Conservation (phyloP, 2,329 filamentous ascomycete genomes). For the Lizonia empirigonia region DNA sequence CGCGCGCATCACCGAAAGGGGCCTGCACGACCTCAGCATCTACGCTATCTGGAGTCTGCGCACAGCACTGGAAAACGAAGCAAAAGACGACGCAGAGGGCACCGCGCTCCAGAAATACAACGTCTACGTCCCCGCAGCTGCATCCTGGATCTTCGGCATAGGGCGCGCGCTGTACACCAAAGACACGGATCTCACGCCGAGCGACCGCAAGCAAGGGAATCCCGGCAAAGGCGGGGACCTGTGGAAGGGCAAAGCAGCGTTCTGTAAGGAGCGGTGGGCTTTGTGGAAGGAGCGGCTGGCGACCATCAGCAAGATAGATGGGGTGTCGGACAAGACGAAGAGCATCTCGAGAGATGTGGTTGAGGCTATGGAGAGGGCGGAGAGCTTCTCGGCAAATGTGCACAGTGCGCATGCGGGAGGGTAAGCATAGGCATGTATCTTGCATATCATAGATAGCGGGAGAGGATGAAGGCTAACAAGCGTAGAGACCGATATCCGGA, state of each 20-base stretch:
- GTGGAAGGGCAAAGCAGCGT: conserved; percentile 38
- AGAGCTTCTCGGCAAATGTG: conserved; percentile 22
- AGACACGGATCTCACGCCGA: conserved; percentile 38
- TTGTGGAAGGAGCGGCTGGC: conserved; percentile 43
- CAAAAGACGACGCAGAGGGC: conserved; percentile 21
- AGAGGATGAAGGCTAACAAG: neutral
- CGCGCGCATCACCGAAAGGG: conserved; percentile 29
- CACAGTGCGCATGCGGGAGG: neutral
- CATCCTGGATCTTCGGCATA: conserved; percentile 35
- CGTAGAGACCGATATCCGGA: neutral
- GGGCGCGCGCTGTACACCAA: conserved; percentile 30
- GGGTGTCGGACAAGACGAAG: conserved; percentile 30
- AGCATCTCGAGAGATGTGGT: conserved; percentile 31
- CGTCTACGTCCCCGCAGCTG: conserved; percentile 37
- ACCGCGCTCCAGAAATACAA: conserved; percentile 34
- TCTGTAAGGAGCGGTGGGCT: conserved; percentile 41
- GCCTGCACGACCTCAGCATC: conserved; percentile 24
- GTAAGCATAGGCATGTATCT: neutral
- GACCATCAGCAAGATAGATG: conserved; percentile 27
- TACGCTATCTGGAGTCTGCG: conserved; percentile 41
- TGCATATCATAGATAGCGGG: neutral
- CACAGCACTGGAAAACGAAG: conserved; percentile 33
- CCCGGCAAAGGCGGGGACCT: conserved; percentile 36
- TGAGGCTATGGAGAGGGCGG: conserved; percentile 37
- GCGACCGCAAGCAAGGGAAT: conserved; percentile 33